Percentiles rank a stretch among this genome's conserved stretches.
phyloP scores from a whole-genome alignment of 768 basidiomycete species.

The Lactarius sanguifluus region DNA sequence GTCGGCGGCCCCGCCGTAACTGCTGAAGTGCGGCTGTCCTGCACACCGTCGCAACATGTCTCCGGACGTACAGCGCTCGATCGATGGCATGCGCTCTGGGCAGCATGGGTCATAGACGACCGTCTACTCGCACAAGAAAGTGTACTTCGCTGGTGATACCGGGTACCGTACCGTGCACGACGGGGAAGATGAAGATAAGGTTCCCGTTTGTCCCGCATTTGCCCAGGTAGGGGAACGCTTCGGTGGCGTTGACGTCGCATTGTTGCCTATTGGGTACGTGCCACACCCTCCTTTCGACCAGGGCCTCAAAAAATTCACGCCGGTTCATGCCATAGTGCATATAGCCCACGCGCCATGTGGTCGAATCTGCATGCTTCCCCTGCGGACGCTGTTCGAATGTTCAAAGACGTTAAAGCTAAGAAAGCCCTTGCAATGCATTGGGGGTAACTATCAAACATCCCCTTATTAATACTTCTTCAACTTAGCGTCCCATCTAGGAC shows the following conservation, averaged over 20 bases:
- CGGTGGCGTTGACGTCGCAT: slow-evolving; percentile 63
- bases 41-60: slow-evolving; percentile 66
- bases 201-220: slow-evolving; percentile 70
- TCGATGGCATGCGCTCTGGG: slow-evolving; percentile 60
- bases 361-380: slow-evolving; percentile 65
- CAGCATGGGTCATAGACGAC: slow-evolving; percentile 61
- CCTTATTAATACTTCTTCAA: background rate
- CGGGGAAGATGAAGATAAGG: slow-evolving; percentile 49
- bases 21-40: slow-evolving; percentile 48
- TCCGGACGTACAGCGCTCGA: slow-evolving; percentile 52
- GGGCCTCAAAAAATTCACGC: background rate
- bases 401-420: slow-evolving; percentile 60
- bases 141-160: slow-evolving; percentile 72
- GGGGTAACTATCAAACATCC: slow-evolving; percentile 44
- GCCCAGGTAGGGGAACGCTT: slow-evolving; percentile 63
- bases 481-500: slow-evolving; percentile 38
- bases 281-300: background rate
- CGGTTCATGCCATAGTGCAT: slow-evolving; percentile 50
- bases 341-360: slow-evolving; percentile 54
- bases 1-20: slow-evolving; percentile 9
- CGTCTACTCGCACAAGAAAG: slow-evolving; percentile 47
- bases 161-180: slow-evolving; percentile 52
- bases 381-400: slow-evolving; percentile 65
- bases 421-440: slow-evolving; percentile 70
- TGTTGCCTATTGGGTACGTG: slow-evolving; percentile 67